Percentiles rank a stretch among this genome's conserved stretches.
Evolutionary conservation across 495 filamentous ascomycete genomes (phyloP).

Genomic region (Hypoxylon crocopeplum): DNA sequence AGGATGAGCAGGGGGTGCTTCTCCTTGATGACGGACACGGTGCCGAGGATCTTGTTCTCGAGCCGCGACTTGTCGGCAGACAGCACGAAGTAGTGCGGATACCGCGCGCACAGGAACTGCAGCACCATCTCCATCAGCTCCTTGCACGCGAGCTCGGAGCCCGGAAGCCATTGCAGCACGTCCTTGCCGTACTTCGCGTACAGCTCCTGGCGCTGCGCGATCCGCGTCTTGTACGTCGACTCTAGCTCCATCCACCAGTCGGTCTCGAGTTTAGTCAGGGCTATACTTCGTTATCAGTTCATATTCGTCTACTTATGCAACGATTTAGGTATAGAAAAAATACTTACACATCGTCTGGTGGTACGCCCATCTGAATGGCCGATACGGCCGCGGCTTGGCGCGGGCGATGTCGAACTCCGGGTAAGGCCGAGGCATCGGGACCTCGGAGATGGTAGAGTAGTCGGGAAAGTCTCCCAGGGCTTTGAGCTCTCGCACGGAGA

Average conservation of each 20-base stretch:
- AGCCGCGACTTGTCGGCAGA: slow-evolving; percentile 65
- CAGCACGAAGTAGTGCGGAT: slow-evolving; percentile 80
- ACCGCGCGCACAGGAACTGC: slow-evolving; percentile 79
- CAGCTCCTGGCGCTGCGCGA: slow-evolving; percentile 75
- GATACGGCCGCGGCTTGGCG: slow-evolving; percentile 72
- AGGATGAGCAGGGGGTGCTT: slow-evolving; percentile 76
- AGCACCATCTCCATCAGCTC: slow-evolving; percentile 91
- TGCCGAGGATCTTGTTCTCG: slow-evolving; percentile 74
- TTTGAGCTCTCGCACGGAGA: slow-evolving; percentile 73
- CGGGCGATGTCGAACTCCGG: slow-evolving; percentile 65
- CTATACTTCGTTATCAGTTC: slow-evolving; percentile 52
- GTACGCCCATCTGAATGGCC: slow-evolving; percentile 87
- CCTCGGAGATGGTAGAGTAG: slow-evolving; percentile 78
- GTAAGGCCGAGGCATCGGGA: slow-evolving; percentile 75
- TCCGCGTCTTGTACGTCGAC: slow-evolving; percentile 70
- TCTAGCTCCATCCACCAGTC: slow-evolving; percentile 95
- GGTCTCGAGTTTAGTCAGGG: slow-evolving; percentile 78
- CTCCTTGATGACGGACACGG: slow-evolving; percentile 64
- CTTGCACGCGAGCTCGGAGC: slow-evolving; percentile 81
- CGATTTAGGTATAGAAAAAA: not conserved
- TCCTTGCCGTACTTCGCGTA: slow-evolving; percentile 66
- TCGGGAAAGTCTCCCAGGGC: slow-evolving; percentile 83
- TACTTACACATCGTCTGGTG: slow-evolving; percentile 93
- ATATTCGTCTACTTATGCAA: slow-evolving; percentile 1
- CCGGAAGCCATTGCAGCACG: slow-evolving; percentile 75